phyloP scores from a whole-genome alignment of 2,329 filamentous ascomycete species.

The Aspergillus aculeatus region DNA sequence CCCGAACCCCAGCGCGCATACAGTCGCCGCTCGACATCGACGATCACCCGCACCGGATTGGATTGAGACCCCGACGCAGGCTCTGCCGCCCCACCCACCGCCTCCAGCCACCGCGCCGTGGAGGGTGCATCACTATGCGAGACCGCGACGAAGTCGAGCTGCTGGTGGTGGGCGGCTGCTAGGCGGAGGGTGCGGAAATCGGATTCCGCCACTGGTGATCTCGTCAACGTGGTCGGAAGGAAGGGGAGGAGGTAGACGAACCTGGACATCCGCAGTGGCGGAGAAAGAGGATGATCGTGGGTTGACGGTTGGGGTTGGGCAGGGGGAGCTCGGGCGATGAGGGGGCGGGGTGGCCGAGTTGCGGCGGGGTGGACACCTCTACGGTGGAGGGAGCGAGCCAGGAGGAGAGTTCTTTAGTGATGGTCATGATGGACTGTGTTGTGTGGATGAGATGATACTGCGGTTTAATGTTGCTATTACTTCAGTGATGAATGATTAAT shows the following conservation, averaged over 20 bases:
- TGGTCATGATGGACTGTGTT: background rate
- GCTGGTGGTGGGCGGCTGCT: background rate
- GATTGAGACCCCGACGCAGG: background rate
- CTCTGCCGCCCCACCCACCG: background rate
- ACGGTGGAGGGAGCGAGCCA: background rate
- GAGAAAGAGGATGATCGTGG: constrained; percentile 1
- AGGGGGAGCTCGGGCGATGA: background rate
- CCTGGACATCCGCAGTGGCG: constrained; percentile 9
- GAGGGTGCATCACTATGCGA: constrained; percentile 5
- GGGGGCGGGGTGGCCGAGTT: background rate
- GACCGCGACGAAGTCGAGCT: background rate
- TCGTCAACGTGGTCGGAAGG: background rate
- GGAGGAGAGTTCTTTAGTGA: constrained; percentile 1
- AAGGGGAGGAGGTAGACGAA: background rate
- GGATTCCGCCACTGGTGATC: background rate
- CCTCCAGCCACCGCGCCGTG: background rate
- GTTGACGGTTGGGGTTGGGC: background rate
- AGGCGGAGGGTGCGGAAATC: background rate
- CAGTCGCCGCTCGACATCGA: constrained; percentile 2
- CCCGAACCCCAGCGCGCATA: constrained; percentile 7
- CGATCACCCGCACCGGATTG: background rate
- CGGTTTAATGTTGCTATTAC: too few relatives aligned
- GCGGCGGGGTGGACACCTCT: background rate
- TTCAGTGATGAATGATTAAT: too few relatives aligned
- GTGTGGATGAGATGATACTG: background rate